phyloP scores from a whole-genome alignment of 2,329 filamentous ascomycete genomes.

The Salinomyces thailandicus region DNA sequence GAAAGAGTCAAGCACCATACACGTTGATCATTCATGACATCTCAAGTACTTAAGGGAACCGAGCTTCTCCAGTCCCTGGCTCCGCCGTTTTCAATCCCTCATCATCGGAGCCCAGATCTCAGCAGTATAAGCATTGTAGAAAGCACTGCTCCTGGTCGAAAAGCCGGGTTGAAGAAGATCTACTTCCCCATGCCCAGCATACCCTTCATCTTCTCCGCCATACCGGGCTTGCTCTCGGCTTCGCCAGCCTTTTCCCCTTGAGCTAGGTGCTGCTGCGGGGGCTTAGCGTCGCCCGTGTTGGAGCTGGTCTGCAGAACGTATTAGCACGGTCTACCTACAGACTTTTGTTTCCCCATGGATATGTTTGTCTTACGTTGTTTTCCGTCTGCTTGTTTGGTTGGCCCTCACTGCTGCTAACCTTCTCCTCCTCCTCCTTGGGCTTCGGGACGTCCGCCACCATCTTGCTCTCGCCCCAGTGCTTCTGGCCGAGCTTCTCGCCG shows the following conservation, averaged over 20 bases:
- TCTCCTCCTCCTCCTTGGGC: constrained; percentile 2
- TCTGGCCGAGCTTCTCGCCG: constrained; percentile 21
- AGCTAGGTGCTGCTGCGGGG: background rate
- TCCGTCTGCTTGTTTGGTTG: constrained; percentile 12
- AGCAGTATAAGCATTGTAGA: no score
- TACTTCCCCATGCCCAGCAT: background rate
- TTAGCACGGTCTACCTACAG: background rate
- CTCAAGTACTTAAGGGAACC: no score
- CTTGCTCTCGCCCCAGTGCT: constrained; percentile 27
- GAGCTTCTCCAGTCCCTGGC: no score
- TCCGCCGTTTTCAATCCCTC: no score
- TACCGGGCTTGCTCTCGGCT: background rate
- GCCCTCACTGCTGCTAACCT: constrained; percentile 15
- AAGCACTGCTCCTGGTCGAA: no score
- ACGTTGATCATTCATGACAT: no score
- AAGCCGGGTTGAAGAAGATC: no score
- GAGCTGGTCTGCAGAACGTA: background rate
- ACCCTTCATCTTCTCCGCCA: background rate
- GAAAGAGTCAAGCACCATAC: no score
- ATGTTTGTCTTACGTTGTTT: background rate
- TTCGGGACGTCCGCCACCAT: constrained; percentile 22
- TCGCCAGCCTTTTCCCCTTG: background rate
- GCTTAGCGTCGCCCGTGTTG: background rate
- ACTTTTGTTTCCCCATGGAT: no score
- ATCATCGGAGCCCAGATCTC: no score